Percentiles rank a stretch among this genome's conserved stretches.
Evolutionary conservation across 2,329 filamentous ascomycete genomes (phyloP).

Genomic region (Monosporascus sp.): DNA sequence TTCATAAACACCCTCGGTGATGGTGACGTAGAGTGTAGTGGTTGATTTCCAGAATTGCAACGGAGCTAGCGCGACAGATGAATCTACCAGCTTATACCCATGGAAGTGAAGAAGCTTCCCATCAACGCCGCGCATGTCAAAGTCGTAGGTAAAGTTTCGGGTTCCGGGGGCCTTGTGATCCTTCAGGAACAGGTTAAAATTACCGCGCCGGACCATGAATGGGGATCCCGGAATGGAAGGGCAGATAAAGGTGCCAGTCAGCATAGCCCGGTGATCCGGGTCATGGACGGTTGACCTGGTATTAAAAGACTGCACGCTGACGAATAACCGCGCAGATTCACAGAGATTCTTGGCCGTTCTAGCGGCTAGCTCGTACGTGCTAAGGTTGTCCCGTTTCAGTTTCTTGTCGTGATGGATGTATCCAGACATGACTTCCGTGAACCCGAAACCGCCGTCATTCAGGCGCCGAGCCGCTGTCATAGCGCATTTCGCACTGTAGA

Average conservation of each 20-base stretch:
- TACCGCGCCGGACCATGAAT: slow-evolving; percentile 54
- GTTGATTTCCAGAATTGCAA: slow-evolving; percentile 56
- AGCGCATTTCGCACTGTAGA: slow-evolving; percentile 30
- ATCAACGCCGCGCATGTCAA: slow-evolving; percentile 52
- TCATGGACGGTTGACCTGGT: slow-evolving; percentile 41
- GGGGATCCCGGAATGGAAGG: slow-evolving; percentile 50
- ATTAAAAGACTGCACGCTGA: slow-evolving; percentile 53
- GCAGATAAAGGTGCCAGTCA: slow-evolving; percentile 56
- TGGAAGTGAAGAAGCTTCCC: slow-evolving; percentile 52
- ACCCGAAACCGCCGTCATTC: slow-evolving; percentile 48
- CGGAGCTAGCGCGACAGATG: slow-evolving; percentile 51
- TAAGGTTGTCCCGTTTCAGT: slow-evolving; percentile 37
- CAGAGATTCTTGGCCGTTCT: slow-evolving; percentile 48
- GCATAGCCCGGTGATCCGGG: slow-evolving; percentile 44
- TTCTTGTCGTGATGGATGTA: slow-evolving; percentile 45
- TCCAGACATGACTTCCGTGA: slow-evolving; percentile 61
- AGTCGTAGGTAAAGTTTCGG: slow-evolving; percentile 55
- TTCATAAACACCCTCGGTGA: slow-evolving; percentile 35
- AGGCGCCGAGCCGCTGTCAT: slow-evolving; percentile 38
- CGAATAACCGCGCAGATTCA: slow-evolving; percentile 53
- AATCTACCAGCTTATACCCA: slow-evolving; percentile 58
- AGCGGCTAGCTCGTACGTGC: slow-evolving; percentile 49
- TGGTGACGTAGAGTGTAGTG: slow-evolving; percentile 56
- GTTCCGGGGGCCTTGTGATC: slow-evolving; percentile 51
- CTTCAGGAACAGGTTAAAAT: slow-evolving; percentile 51